Conservation (phyloP, 805 yeast genomes). For the Cyberlindnera maclurae region DNA sequence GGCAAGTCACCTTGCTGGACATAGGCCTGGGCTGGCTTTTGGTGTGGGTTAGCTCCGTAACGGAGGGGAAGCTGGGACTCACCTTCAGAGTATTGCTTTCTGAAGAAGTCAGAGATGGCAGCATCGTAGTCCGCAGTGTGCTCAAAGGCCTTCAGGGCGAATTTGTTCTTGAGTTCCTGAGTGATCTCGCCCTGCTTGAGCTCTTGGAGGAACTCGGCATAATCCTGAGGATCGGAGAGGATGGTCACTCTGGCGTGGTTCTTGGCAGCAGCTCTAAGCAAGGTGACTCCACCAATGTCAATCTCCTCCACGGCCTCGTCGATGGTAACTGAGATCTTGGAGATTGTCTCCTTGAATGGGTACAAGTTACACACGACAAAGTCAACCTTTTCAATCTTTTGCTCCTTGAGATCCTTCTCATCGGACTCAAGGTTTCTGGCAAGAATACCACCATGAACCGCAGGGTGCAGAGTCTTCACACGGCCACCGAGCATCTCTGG, state of each 20-base stretch:
- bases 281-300: slow-evolving; percentile 97
- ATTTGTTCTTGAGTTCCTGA: slow-evolving; percentile 63
- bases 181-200: slow-evolving; percentile 64
- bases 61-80: slow-evolving; percentile 86
- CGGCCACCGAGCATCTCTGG: slow-evolving; percentile 99
- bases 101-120: slow-evolving; percentile 92
- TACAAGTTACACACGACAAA: slow-evolving; percentile 95
- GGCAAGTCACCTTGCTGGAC: slow-evolving; percentile 85
- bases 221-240: slow-evolving; percentile 90
- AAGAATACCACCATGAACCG: slow-evolving; percentile 95
- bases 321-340: slow-evolving; percentile 90
- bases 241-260: slow-evolving; percentile 96
- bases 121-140: slow-evolving; percentile 97
- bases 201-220: slow-evolving; percentile 80
- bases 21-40: slow-evolving; percentile 97
- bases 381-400: slow-evolving; percentile 93
- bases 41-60: slow-evolving; percentile 99
- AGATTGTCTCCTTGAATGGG: slow-evolving; percentile 96
- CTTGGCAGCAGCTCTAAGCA: slow-evolving; percentile 97
- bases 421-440: slow-evolving; percentile 91
- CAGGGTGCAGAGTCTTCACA: slow-evolving; percentile 97
- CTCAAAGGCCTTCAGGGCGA: slow-evolving; percentile 95
- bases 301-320: slow-evolving; percentile 98
- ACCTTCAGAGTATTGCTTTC: slow-evolving; percentile 93
- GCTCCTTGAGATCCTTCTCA: slow-evolving; percentile 79